These are phyloP conservation scores for Vanderwaltozyma polyspora DNA, from an alignment of 805 yeast genomes.

Conservation along the genomic window DNA sequence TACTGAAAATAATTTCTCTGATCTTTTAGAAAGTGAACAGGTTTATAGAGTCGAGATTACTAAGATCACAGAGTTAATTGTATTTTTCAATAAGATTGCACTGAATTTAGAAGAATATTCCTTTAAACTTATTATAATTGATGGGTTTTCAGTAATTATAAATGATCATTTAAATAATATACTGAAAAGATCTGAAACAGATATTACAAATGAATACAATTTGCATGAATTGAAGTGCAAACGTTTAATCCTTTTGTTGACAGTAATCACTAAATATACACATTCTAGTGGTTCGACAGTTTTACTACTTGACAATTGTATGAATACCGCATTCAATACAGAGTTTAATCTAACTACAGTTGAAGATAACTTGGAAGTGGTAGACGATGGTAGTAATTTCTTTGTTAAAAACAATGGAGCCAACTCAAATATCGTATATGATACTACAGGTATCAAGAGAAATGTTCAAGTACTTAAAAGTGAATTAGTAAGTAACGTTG, in stretches of 20 bases:
- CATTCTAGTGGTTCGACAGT: slow-evolving; percentile 13
- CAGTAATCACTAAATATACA: slow-evolving; percentile 21
- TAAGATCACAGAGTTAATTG: slow-evolving; percentile 18
- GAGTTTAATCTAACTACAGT: slow-evolving; percentile 1
- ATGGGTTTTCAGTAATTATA: slow-evolving; percentile 25
- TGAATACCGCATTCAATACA: slow-evolving; percentile 21
- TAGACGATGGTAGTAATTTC: slow-evolving; percentile 14
- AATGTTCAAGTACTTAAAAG: slow-evolving; percentile 23
- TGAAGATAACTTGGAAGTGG: slow-evolving; percentile 11
- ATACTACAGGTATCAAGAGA: slow-evolving; percentile 2
- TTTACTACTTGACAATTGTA: slow-evolving; percentile 22
- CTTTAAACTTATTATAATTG: slow-evolving; percentile 19
- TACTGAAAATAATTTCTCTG: not conserved
- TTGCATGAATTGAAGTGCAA: slow-evolving; percentile 22
- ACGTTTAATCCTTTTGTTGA: slow-evolving; percentile 17
- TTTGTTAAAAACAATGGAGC: slow-evolving; percentile 9
- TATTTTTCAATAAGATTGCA: slow-evolving; percentile 14
- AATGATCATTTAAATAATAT: slow-evolving; percentile 13
- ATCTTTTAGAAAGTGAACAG: not conserved
- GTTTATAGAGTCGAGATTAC: slow-evolving; percentile 9
- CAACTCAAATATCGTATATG: not conserved
- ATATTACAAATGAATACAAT: slow-evolving; percentile 3
- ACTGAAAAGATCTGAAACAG: not conserved
- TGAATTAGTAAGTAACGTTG: slow-evolving; percentile 22
- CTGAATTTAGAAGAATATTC: not conserved